Base-by-base conservation (phyloP, 768 basidiomycete species). In the Hygrocybe punicea region DNA sequence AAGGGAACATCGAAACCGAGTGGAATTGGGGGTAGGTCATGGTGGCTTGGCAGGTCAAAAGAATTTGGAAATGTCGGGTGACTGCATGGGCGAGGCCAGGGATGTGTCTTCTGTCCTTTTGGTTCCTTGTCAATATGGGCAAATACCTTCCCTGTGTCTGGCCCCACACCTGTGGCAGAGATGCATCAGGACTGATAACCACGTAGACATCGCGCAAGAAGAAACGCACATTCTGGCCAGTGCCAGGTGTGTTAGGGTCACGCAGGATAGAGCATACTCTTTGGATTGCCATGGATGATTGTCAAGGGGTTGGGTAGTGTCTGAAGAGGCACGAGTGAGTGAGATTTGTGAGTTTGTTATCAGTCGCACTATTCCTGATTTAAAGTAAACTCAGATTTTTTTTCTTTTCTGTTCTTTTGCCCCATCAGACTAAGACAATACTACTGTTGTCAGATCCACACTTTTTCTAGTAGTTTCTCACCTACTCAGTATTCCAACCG, bases 141-240 rank as follows among this genome's bases (percentile, higher is more conserved):
- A 62, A 85, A 85, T 4, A 85, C 71, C 39, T 82, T 78, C 77
- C 2, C 63, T 60, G 24, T 79, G 77, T 8, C 44, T n/a, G n/a
- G n/a, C n/a, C n/a, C 17, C 10, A 19, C 33, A 19, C 36, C 50
- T 4, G 50, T 36, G 16, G 17, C 40, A 73, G 69, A 16, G 85
- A 86, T 17, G 78, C 71, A 44, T 89, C 84, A 16, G 86, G 84
- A 49, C 78, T 87, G 63, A 86, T 82, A 23, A 81, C 73, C 60
- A 79, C 84, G 73, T 81, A 85, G 11, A 82, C 84, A 53, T 87
- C 84, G 25, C 83, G 78, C 24, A 86, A 83, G 69, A 89, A 88
- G 73, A 90, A 89, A 6, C 88, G 84, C 42, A 90, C 88, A 58
- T 84, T 89, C 66, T 85, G 84, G 16, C 88, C 87, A 10, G 86